These are phyloP conservation scores for Candida sanyiensis DNA, from an alignment of 805 yeast genomes.

Conservation along the genomic window DNA sequence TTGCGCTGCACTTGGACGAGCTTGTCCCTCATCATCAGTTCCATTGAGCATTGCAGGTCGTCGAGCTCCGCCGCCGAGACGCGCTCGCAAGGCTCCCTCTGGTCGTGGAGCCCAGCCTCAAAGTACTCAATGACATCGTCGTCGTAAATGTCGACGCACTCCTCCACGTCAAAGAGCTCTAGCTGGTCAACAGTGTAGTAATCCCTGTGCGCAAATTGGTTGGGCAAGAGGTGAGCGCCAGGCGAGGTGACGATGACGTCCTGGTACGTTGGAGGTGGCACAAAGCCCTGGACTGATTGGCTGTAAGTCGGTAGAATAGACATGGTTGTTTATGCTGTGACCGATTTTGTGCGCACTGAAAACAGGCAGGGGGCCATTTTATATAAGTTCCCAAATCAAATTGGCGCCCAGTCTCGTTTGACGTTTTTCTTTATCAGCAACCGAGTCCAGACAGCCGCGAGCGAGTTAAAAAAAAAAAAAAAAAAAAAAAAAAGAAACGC, in stretches of 20 bases:
- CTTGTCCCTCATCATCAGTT: slow-evolving; percentile 17
- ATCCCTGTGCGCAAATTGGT: slow-evolving; percentile 12
- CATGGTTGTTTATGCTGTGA: no score
- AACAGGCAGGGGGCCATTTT: no score
- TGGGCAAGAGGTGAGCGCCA: slow-evolving; percentile 10
- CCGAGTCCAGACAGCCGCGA: no score
- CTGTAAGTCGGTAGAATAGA: slow-evolving; percentile 17
- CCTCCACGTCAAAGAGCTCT: slow-evolving; percentile 6
- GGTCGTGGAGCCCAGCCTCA: slow-evolving; percentile 7
- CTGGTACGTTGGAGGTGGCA: slow-evolving; percentile 23
- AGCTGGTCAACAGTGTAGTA: slow-evolving; percentile 9
- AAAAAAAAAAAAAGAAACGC: no score
- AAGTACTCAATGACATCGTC: slow-evolving; percentile 13
- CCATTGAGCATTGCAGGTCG: slow-evolving; percentile 11
- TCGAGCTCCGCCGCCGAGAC: slow-evolving; percentile 12
- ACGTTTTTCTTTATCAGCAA: no score
- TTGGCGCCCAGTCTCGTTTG: no score
- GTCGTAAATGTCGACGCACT: slow-evolving; percentile 8
- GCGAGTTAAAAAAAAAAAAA: no score
- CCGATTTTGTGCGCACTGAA: no score
- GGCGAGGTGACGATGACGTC: slow-evolving; percentile 9
- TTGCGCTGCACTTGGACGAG: slow-evolving; percentile 18
- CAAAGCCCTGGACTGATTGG: slow-evolving; percentile 13
- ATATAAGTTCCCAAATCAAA: no score
- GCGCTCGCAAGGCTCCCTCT: background rate